phyloP scores from a whole-genome alignment of 169 alveolate genomes.

The Cryptosporidium viatorum region DNA sequence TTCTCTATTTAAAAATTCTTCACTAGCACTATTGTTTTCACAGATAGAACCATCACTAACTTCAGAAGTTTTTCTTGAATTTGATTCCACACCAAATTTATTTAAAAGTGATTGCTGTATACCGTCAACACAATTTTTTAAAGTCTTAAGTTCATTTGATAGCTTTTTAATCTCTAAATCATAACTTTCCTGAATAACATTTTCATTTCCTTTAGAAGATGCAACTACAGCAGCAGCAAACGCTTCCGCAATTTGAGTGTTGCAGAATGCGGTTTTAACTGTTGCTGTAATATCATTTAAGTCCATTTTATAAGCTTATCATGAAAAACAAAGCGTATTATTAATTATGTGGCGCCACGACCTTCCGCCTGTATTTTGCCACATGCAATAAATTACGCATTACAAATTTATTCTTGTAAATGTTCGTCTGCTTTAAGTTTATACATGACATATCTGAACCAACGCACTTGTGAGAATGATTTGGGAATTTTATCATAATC shows the following conservation, averaged over 20 bases:
- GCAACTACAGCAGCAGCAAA: slow-evolving; percentile 75
- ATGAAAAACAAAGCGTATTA: not conserved
- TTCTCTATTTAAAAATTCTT: slow-evolving; percentile 10
- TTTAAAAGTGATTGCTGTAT: slow-evolving; percentile 6
- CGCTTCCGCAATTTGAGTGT: slow-evolving; percentile 63
- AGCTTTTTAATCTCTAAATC: slow-evolving; percentile 32
- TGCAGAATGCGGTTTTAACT: slow-evolving; percentile 67
- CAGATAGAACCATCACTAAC: not conserved
- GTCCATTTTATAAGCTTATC: slow-evolving; percentile 23
- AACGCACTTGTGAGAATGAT: not conserved
- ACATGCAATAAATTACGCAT: not conserved
- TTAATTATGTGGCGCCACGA: not conserved
- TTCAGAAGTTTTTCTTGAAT: not conserved
- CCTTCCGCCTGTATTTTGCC: not conserved
- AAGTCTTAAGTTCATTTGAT: slow-evolving; percentile 27
- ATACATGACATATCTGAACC: slow-evolving; percentile 61
- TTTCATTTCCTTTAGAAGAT: slow-evolving; percentile 49
- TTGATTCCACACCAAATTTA: not conserved
- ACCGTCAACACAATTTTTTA: slow-evolving; percentile 3
- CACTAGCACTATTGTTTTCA: not conserved
- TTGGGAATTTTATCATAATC: slow-evolving; percentile 48
- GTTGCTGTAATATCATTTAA: slow-evolving; percentile 47
- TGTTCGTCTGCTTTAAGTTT: not conserved
- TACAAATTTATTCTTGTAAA: not conserved
- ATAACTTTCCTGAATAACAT: slow-evolving; percentile 9